Base-by-base conservation (phyloP, 805 yeast species). In the Candida vaughaniae region DNA sequence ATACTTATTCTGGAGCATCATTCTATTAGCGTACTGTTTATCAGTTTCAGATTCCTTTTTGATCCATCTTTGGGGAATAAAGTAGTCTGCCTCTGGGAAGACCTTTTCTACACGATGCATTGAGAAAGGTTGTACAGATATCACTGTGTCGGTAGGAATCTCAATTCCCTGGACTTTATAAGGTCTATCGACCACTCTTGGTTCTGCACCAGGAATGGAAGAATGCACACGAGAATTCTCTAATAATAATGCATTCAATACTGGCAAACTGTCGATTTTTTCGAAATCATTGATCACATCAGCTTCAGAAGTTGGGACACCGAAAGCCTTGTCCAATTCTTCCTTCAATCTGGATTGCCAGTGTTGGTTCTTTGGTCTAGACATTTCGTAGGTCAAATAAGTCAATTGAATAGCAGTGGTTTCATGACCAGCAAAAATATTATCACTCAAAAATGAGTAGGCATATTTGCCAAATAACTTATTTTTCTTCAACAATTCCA, bases 351-450 rank as follows among this genome's bases (percentile, higher is more conserved):
- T 53, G 3, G 52, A 40, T 53, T 83, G 90, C 45, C 75, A 64
- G 12, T 56, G 52, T 5, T 47, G 41, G 45, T 77, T 62, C 10
- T 56, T 53, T 0, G 78, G 78, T 39, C 77, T 60, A 2, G 85
- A 78, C 25, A 82, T 52, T 49, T 80, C 79, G 62, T 75, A 82
- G 15, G 76, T 64, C 35, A 77, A 57, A 52, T 74, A 83, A 0
- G 85, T 65, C 40, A 82, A 53, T n/a, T 80, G 78, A 5, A 78
- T 69, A 0, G 84, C 86, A 1, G 85, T 81, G 4, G 90, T 82
- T 51, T 82, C 84, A 52, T 83, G 89, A 3, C 90, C 90, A 0
- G 90, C 90, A 31, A 83, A 81, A 25, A 82, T 69, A 52, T 82
- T 86, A 50, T 82, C 90, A 30, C 74, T 56, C 14, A 68, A 43